Evolutionary conservation across 176 grass and related monocot species (phyloP), one percentile per base, ranked within the genome.

Genomic region (Avena eriantha): DNA sequence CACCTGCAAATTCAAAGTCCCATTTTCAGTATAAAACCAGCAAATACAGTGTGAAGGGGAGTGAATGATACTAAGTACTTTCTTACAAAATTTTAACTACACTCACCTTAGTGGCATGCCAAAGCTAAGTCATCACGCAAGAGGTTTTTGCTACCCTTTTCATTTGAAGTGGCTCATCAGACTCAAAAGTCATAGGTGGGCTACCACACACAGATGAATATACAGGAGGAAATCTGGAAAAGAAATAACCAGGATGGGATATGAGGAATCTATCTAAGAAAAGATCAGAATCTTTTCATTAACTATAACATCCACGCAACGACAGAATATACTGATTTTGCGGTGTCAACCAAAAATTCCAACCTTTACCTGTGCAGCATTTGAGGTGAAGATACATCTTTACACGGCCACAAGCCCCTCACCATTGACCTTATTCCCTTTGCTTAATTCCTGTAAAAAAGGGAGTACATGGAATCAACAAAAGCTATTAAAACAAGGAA

Each of bases 311-410:
- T 49, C 12, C 48, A 13, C 11, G 11, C 1, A 13, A 49, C 10
- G 45, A 10, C 45, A 46, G 80, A 92, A n/a, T 55, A 80, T 43
- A 34, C 84, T 60, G 93, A 95, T 85, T 85, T 83, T 97, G 91
- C 93, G 45, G 91, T 98, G 34, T 89, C 95, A 39, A 31, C 83
- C 72, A 75, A 65, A 85, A 88, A 84, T 76, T 21, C 60, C 63
- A 61, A 78, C 84, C 41, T 92, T 93, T 69, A 51, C 84, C 15
- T 79, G 59, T 33, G 79, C 70, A 66, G 71, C 76, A 86, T 69
- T 92, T 33, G 90, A 90, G 64, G 95, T 92, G 48, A 63, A 83
- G 69, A 57, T 92, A 83, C 91, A 93, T 92, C 88, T 93, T 93
- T 72, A 84, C 91, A 95, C 85, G 78, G 77, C 59, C 17, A 33